These are phyloP conservation scores for Rubus idaeus DNA, from an alignment of 306 rosid species.

Conservation along the genomic window DNA sequence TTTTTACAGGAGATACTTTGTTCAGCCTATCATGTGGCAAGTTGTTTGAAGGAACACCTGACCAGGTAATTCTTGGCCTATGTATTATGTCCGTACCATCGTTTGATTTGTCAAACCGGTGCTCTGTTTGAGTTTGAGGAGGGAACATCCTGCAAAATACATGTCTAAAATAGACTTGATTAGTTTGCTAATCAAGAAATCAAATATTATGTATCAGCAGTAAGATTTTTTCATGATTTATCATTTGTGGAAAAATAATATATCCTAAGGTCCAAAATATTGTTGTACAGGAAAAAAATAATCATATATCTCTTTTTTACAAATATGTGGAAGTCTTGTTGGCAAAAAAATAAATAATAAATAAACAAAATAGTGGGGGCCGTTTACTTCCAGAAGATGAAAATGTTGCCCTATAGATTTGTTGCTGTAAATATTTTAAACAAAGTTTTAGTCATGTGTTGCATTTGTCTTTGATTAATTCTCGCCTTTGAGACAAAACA, in stretches of 20 bases:
- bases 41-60: conserved; percentile 87
- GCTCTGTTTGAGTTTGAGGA: background rate
- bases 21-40: conserved; percentile 95
- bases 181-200: background rate
- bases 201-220: background rate
- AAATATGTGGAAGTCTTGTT: background rate
- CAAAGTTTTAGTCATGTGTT: background rate
- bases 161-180: background rate
- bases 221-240: background rate
- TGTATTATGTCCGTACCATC: conserved; percentile 4
- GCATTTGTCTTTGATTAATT: background rate
- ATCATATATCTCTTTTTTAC: background rate
- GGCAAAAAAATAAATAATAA: background rate
- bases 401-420: background rate
- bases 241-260: background rate
- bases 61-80: conserved; percentile 53
- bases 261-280: background rate
- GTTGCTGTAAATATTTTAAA: background rate
- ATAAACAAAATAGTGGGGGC: background rate
- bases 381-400: background rate
- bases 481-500: background rate
- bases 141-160: background rate
- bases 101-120: background rate
- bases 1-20: conserved; percentile 83
- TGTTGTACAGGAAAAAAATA: background rate